Evolutionary conservation across 176 grass and related monocot species (phyloP).

Genomic region (Thinopyrum elongatum): DNA sequence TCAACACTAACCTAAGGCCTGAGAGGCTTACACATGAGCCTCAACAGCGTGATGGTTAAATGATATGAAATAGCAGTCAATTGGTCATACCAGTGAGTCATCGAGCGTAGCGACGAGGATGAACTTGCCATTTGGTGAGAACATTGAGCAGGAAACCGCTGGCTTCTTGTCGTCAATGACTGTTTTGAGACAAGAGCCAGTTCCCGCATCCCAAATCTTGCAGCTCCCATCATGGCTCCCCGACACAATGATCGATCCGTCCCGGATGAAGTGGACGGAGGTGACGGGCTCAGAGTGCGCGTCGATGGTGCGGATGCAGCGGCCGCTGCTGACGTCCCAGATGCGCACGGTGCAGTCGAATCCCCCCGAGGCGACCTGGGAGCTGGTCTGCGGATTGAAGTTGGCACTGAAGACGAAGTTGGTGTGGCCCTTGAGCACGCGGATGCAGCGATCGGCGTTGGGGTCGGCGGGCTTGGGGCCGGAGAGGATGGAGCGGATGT

Average conservation of each 20-base stretch:
- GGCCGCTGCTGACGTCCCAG: slow-evolving; percentile 73
- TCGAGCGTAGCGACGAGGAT: slow-evolving; percentile 80
- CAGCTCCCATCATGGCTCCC: slow-evolving; percentile 86
- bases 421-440: slow-evolving; percentile 66
- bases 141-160: slow-evolving; percentile 81
- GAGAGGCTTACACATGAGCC: neutral
- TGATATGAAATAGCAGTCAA: neutral
- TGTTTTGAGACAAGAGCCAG: slow-evolving; percentile 74
- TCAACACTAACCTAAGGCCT: neutral
- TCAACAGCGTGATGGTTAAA: neutral
- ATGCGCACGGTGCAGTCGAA: slow-evolving; percentile 83
- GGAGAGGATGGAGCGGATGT: slow-evolving; percentile 54
- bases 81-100: slow-evolving; percentile 67
- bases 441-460: slow-evolving; percentile 54
- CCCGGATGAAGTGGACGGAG: slow-evolving; percentile 79
- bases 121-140: slow-evolving; percentile 94
- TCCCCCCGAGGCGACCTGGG: slow-evolving; percentile 68
- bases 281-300: slow-evolving; percentile 77
- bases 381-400: slow-evolving; percentile 81
- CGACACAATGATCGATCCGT: slow-evolving; percentile 95
- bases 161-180: slow-evolving; percentile 83
- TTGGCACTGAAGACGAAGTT: slow-evolving; percentile 87
- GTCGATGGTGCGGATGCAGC: slow-evolving; percentile 56
- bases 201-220: slow-evolving; percentile 89
- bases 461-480: slow-evolving; percentile 23